These are phyloP conservation scores for Tilletia walkeri DNA, from an alignment of 1,284 basidiomycete species.

Conservation along the genomic window DNA sequence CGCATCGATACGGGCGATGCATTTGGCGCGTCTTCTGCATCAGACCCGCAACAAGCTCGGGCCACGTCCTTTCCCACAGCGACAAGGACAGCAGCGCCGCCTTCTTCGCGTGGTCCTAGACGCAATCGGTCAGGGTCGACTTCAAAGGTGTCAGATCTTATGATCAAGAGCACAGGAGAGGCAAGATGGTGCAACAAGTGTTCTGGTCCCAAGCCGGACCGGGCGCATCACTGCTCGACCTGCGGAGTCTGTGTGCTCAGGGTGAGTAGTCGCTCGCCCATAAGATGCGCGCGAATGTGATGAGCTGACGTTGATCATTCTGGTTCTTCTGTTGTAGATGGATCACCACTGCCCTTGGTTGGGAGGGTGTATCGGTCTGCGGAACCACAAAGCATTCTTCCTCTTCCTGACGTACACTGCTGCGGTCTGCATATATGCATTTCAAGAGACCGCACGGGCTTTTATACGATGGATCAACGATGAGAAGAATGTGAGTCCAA, in stretches of 20 bases:
- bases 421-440: slow-evolving; percentile 41
- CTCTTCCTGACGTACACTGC: slow-evolving; percentile 54
- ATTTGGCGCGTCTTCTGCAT: no score
- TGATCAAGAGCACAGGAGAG: slow-evolving; percentile 29
- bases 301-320: no score
- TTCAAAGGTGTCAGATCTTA: slow-evolving; percentile 18
- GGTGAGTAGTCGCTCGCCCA: neutral
- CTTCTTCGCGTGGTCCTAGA: no score
- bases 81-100: no score
- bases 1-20: no score
- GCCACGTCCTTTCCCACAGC: no score
- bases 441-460: slow-evolving; percentile 37
- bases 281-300: neutral
- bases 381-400: slow-evolving; percentile 57
- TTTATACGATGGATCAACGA: slow-evolving; percentile 32
- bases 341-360: slow-evolving; percentile 54
- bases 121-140: neutral
- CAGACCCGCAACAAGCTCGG: no score
- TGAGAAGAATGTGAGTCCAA: slow-evolving; percentile 27
- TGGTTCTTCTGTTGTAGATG: slow-evolving; percentile 20
- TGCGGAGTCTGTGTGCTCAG: slow-evolving; percentile 45
- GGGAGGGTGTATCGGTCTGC: slow-evolving; percentile 53
- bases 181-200: slow-evolving; percentile 35
- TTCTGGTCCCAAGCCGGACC: slow-evolving; percentile 42
- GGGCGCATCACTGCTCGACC: slow-evolving; percentile 50